phyloP scores from a whole-genome alignment of 257 asterid species.

The Solanum raphanifolium region DNA sequence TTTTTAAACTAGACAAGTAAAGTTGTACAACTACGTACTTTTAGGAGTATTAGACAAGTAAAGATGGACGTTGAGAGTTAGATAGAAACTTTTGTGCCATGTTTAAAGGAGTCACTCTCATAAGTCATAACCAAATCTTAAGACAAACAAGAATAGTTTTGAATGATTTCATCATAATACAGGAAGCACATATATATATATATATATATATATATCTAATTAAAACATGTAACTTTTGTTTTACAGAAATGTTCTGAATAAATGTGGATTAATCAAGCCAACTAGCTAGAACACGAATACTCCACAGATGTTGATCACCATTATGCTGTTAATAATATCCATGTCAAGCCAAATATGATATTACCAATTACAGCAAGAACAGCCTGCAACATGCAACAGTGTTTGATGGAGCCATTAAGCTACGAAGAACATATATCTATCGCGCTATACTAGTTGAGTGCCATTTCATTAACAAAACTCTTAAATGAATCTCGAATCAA shows the following conservation, averaged over 20 bases:
- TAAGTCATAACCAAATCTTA: neutral
- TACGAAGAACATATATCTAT: neutral
- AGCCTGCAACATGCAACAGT: slow-evolving; percentile 34
- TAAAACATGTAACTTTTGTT: neutral
- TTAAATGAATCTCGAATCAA: neutral
- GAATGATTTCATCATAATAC: neutral
- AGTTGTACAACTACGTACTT: neutral
- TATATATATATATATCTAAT: neutral
- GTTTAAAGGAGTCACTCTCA: neutral
- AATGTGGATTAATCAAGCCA: neutral
- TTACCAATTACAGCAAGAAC: slow-evolving; percentile 49
- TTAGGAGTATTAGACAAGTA: neutral
- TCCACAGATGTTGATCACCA: neutral
- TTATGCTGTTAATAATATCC: neutral
- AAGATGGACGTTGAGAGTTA: neutral
- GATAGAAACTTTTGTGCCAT: neutral
- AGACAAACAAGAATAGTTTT: neutral
- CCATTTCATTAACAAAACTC: neutral
- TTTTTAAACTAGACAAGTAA: neutral
- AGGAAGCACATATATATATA: neutral
- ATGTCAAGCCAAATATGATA: slow-evolving; percentile 46
- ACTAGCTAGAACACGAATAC: neutral
- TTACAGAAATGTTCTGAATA: neutral
- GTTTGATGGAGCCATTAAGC: neutral
- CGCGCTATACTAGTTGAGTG: neutral